These are phyloP conservation scores for Boletus coccyginus DNA, from an alignment of 768 basidiomycete species.

Conservation along the genomic window DNA sequence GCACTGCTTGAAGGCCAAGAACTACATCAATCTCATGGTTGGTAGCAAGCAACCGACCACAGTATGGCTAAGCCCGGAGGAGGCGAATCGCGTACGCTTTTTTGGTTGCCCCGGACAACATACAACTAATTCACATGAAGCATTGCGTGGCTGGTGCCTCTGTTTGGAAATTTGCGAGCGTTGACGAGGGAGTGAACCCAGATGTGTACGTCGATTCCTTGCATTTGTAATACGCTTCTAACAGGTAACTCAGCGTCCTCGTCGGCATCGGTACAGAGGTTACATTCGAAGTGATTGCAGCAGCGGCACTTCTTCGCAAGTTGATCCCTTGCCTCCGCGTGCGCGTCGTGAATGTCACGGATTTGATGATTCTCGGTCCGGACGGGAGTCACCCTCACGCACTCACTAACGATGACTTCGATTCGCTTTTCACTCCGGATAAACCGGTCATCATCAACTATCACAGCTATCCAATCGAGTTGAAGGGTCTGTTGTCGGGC, in stretches of 20 bases:
- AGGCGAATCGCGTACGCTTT: slow-evolving; percentile 57
- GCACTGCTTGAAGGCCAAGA: slow-evolving; percentile 80
- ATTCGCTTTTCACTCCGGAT: slow-evolving; percentile 69
- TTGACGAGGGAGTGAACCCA: slow-evolving; percentile 66
- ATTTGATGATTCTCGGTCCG: slow-evolving; percentile 78
- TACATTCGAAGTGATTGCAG: slow-evolving; percentile 86
- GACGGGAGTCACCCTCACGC: slow-evolving; percentile 76
- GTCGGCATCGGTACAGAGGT: slow-evolving; percentile 88
- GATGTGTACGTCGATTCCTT: slow-evolving; percentile 51
- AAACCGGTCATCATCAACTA: slow-evolving; percentile 77
- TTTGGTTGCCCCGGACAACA: background rate
- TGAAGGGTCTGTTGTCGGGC: slow-evolving; percentile 64
- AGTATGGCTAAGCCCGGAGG: slow-evolving; percentile 75
- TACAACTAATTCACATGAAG: slow-evolving; percentile 24
- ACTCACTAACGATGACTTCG: slow-evolving; percentile 57
- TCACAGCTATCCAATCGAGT: slow-evolving; percentile 76
- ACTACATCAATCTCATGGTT: slow-evolving; percentile 86
- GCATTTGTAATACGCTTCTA: background rate
- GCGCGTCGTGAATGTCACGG: slow-evolving; percentile 86
- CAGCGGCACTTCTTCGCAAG: slow-evolving; percentile 74
- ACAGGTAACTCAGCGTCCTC: slow-evolving; percentile 50
- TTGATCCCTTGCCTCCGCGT: slow-evolving; percentile 71
- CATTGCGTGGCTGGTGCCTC: slow-evolving; percentile 88
- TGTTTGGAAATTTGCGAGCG: slow-evolving; percentile 81
- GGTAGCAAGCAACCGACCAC: slow-evolving; percentile 83